Evolutionary conservation across 306 rosid species (phyloP).

Genomic region (Rosa persica): DNA sequence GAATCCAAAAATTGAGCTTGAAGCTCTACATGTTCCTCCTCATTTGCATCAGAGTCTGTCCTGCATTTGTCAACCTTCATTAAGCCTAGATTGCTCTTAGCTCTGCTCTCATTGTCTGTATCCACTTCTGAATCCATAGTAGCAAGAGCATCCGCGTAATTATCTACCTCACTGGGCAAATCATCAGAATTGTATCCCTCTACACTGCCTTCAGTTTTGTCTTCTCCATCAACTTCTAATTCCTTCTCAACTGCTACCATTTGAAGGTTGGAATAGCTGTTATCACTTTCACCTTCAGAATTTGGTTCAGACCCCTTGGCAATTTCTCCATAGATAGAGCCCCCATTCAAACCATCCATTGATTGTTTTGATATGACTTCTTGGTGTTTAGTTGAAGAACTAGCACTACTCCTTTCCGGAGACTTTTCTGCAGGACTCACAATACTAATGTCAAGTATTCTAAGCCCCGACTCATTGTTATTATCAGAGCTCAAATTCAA

Average conservation of each 20-base stretch:
- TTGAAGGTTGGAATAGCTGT: constrained; percentile 37
- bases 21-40: constrained; percentile 48
- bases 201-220: constrained; percentile 42
- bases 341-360: constrained; percentile 28
- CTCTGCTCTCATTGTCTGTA: constrained; percentile 54
- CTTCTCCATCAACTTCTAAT: constrained; percentile 43
- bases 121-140: constrained; percentile 76
- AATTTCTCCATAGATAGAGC: constrained; percentile 33
- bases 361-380: constrained; percentile 42
- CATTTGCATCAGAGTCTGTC: constrained; percentile 51
- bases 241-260: constrained; percentile 38
- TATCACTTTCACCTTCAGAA: constrained; percentile 37
- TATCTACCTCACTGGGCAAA: constrained; percentile 74
- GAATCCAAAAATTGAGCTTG: constrained; percentile 61
- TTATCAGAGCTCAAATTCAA: constrained; percentile 38
- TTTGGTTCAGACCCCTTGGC: constrained; percentile 42
- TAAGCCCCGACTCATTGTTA: constrained; percentile 54
- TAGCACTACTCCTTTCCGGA: constrained; percentile 39
- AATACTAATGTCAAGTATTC: constrained; percentile 66
- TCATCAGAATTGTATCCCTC: constrained; percentile 67
- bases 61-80: constrained; percentile 33
- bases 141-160: constrained; percentile 79
- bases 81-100: constrained; percentile 34
- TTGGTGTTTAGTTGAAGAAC: constrained; percentile 51
- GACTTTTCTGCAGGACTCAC: constrained; percentile 55